A percentile compares a stretch with the other conserved stretches of the same genome.
phyloP scores from a whole-genome alignment of 1,284 basidiomycete species.

The Melampsora larici-populina region DNA sequence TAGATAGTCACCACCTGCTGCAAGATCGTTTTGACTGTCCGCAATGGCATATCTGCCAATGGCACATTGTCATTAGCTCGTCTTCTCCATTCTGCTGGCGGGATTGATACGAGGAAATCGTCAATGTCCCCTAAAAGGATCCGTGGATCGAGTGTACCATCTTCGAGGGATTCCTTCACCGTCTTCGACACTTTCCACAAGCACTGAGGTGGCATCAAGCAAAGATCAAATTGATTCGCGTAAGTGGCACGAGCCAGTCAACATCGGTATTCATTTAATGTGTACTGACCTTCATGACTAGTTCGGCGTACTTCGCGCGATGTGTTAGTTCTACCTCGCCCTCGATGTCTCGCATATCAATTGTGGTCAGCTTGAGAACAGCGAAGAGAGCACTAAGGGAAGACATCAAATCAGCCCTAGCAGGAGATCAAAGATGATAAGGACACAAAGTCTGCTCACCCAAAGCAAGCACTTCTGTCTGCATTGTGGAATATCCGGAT shows the following conservation, averaged over 20 bases:
- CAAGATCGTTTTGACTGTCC: conserved; percentile 95
- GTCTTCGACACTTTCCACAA: conserved; percentile 96
- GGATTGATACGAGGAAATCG: conserved; percentile 85
- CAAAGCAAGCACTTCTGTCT: conserved; percentile 84
- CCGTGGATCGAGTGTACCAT: conserved; percentile 74
- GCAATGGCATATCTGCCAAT: conserved; percentile 91
- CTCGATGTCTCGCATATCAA: conserved; percentile 66
- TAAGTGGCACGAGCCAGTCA: conserved; percentile 21
- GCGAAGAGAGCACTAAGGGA: conserved; percentile 65
- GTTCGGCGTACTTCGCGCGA: conserved; percentile 79
- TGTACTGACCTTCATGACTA: conserved; percentile 70
- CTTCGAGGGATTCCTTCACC: conserved; percentile 82
- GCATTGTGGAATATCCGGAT: conserved; percentile 87
- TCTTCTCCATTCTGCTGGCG: conserved; percentile 91
- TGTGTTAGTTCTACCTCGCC: conserved; percentile 50
- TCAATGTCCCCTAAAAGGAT: conserved; percentile 91
- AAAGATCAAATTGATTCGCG: background rate
- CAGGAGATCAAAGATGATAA: background rate
- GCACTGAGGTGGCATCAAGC: conserved; percentile 60
- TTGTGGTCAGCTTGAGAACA: conserved; percentile 79
- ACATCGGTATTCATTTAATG: background rate
- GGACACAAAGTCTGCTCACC: conserved; percentile 59
- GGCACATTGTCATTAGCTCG: conserved; percentile 84
- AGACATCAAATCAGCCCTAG: conserved; percentile 29
- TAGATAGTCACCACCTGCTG: conserved; percentile 74